Evolutionary conservation across 139 green algal genomes (phyloP).

Genomic region (Picochlorum sp.): DNA sequence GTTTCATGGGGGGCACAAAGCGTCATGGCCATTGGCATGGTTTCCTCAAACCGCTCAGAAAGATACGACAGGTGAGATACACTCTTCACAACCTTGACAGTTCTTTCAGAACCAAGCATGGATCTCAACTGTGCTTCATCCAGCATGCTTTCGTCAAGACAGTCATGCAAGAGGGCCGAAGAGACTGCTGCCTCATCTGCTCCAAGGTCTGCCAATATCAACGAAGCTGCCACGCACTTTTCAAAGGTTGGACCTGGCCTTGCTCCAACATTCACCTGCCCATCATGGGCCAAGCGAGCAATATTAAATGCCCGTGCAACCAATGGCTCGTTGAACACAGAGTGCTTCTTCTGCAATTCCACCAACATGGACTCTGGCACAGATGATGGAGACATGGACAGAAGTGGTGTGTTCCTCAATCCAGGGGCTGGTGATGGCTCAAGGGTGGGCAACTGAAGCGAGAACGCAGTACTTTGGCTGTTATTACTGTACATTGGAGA

Average conservation of each 20-base stretch:
- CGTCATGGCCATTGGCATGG: conserved; percentile 18
- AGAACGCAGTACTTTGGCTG: too few species aligned
- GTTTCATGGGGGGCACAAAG: not conserved
- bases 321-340: conserved; percentile 21
- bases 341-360: conserved; percentile 8
- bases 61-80: conserved; percentile 40
- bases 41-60: conserved; percentile 38
- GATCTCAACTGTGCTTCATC: conserved; percentile 39
- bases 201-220: conserved; percentile 55
- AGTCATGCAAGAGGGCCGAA: conserved; percentile 53
- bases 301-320: conserved; percentile 27
- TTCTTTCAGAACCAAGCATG: conserved; percentile 33
- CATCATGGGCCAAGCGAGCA: conserved; percentile 29
- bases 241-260: conserved; percentile 37
- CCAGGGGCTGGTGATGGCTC: too few species aligned
- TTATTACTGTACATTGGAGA: too few species aligned
- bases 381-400: too few species aligned
- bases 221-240: conserved; percentile 44
- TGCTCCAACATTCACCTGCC: conserved; percentile 23
- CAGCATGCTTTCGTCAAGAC: conserved; percentile 36
- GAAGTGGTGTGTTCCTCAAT: too few species aligned
- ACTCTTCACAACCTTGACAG: conserved; percentile 37
- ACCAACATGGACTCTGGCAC: not conserved
- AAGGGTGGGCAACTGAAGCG: too few species aligned
- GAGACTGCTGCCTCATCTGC: conserved; percentile 53